phyloP scores from a whole-genome alignment of 2,329 filamentous ascomycete species.

The Colletotrichum horii region DNA sequence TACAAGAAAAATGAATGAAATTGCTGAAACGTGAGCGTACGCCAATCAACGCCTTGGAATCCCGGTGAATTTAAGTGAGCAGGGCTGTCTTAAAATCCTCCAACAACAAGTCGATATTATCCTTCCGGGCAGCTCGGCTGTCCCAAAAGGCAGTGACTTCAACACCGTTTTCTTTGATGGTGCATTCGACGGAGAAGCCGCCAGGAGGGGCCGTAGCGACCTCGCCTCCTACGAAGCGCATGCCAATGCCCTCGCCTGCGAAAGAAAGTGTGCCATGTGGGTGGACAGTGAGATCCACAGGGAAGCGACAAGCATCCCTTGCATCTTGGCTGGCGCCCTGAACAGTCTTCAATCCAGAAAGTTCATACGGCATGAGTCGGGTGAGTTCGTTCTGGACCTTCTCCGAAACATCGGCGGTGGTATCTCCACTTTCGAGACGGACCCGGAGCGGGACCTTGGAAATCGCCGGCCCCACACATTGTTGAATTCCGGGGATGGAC shows the following conservation, averaged over 20 bases:
- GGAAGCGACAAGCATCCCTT: conserved; percentile 6
- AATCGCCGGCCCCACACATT: background rate
- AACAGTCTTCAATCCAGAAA: background rate
- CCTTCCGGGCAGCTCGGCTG: background rate
- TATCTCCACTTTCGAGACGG: background rate
- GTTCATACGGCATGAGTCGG: background rate
- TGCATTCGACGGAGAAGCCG: background rate
- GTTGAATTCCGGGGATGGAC: background rate
- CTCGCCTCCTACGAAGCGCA: background rate
- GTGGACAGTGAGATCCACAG: background rate
- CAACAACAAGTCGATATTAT: background rate
- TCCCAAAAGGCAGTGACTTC: background rate
- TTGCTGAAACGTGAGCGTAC: background rate
- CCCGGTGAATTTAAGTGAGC: background rate
- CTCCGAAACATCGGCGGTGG: background rate
- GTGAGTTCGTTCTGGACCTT: background rate
- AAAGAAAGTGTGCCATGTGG: background rate
- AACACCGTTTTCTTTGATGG: background rate
- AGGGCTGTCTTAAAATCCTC: background rate
- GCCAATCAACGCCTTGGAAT: background rate
- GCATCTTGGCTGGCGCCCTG: background rate
- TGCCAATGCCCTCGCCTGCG: background rate
- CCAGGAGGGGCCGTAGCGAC: background rate
- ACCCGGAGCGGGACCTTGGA: background rate
- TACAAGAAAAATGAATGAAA: background rate